phyloP scores from a whole-genome alignment of 768 basidiomycete species.

The Imleria badia region DNA sequence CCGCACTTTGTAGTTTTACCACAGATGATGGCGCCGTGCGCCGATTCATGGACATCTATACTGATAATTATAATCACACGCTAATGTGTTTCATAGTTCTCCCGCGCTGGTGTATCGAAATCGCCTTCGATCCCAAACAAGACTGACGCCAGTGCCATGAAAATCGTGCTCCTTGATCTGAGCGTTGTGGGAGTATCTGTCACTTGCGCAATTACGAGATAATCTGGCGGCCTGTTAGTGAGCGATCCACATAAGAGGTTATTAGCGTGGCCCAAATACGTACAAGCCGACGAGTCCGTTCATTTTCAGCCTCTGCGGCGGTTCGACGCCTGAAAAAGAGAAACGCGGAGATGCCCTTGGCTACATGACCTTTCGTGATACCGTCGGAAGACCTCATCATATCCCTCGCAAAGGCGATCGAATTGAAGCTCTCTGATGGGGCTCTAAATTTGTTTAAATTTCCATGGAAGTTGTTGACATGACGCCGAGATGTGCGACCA shows the following conservation, averaged over 20 bases:
- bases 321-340: constrained; percentile 28
- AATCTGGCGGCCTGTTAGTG: constrained; percentile 9
- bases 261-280: constrained; percentile 14
- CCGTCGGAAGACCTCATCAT: constrained; percentile 21
- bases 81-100: constrained; percentile 3
- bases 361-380: constrained; percentile 13
- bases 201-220: constrained; percentile 32
- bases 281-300: constrained; percentile 26
- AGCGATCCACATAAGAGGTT: constrained; percentile 25
- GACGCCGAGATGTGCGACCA: background rate
- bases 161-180: background rate
- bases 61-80: constrained; percentile 2
- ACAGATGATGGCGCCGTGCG: constrained; percentile 16
- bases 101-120: constrained; percentile 1
- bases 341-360: constrained; percentile 30
- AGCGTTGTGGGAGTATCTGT: constrained; percentile 11
- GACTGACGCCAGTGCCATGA: background rate
- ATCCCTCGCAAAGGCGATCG: constrained; percentile 10
- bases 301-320: constrained; percentile 27
- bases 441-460: constrained; percentile 15
- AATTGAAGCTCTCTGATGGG: constrained; percentile 3
- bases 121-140: constrained; percentile 4
- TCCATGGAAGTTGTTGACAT: constrained; percentile 22
- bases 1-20: constrained; percentile 13
- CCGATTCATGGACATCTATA: constrained; percentile 6